These are phyloP conservation scores for Leccinum griseonigrum DNA, from an alignment of 1,284 basidiomycete genomes.

Conservation along the genomic window DNA sequence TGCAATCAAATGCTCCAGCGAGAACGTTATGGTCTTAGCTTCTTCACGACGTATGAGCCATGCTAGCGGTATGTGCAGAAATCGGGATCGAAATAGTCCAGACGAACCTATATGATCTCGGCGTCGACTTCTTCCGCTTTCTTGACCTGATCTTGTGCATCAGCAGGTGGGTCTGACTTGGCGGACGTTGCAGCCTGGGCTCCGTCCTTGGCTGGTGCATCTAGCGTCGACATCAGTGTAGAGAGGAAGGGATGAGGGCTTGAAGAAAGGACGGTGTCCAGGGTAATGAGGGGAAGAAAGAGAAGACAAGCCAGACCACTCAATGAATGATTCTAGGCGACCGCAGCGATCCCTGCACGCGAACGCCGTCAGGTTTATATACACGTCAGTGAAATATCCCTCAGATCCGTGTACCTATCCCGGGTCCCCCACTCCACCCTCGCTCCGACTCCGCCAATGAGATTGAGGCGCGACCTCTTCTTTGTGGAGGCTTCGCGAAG, in stretches of 20 bases:
- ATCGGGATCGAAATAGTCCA: no score
- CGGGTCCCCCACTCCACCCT: slow-evolving; percentile 15
- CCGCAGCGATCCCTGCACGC: slow-evolving; percentile 5
- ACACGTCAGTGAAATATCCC: neutral
- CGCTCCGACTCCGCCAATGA: slow-evolving; percentile 23
- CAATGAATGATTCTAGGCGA: neutral
- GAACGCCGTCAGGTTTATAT: slow-evolving; percentile 17
- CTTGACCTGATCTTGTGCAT: slow-evolving; percentile 1
- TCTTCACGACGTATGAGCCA: no score
- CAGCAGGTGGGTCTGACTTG: neutral
- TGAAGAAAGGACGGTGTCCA: neutral
- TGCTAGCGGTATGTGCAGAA: no score
- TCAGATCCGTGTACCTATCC: neutral
- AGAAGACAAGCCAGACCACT: neutral
- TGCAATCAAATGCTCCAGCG: no score
- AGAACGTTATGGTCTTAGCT: no score
- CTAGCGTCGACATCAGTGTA: slow-evolving; percentile 16
- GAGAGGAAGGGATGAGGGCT: neutral
- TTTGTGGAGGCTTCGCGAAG: slow-evolving; percentile 10
- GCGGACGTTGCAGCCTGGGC: neutral
- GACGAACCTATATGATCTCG: slow-evolving; percentile 27
- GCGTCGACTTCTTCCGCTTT: slow-evolving; percentile 21
- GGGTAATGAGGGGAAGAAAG: neutral
- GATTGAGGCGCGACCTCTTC: slow-evolving; percentile 15
- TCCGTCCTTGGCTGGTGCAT: slow-evolving; percentile 3